These are phyloP conservation scores for Penicillium sp. DNA, from an alignment of 2,329 filamentous ascomycete genomes.

Conservation along the genomic window DNA sequence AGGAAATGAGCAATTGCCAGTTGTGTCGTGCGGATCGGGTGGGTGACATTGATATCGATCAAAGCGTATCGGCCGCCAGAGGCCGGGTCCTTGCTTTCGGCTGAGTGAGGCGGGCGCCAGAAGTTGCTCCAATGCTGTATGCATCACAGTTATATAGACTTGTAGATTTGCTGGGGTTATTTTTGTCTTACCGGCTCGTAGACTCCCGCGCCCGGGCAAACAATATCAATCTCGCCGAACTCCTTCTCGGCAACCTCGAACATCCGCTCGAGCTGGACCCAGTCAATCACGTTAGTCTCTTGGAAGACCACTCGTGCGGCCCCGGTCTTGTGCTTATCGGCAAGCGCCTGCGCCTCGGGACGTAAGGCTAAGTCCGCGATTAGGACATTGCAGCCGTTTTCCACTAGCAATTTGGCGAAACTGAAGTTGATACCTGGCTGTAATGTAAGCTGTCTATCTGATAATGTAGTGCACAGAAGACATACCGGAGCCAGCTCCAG, in stretches of 20 bases:
- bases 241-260: slow-evolving; percentile 49
- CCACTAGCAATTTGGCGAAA: slow-evolving; percentile 45
- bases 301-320: slow-evolving; percentile 43
- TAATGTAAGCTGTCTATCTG: neutral
- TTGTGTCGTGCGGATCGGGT: slow-evolving; percentile 53
- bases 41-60: slow-evolving; percentile 53
- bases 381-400: slow-evolving; percentile 47
- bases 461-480: neutral
- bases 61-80: slow-evolving; percentile 44
- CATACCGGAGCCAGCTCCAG: slow-evolving; percentile 54
- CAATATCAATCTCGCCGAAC: slow-evolving; percentile 49
- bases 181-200: slow-evolving; percentile 40
- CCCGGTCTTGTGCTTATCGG: slow-evolving; percentile 37
- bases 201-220: slow-evolving; percentile 48
- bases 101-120: slow-evolving; percentile 47
- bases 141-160: neutral
- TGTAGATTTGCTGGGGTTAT: neutral
- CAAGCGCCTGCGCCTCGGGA: slow-evolving; percentile 44
- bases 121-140: slow-evolving; percentile 49
- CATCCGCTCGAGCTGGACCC: slow-evolving; percentile 50
- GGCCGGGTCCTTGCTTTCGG: slow-evolving; percentile 42
- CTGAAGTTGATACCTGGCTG: slow-evolving; percentile 46
- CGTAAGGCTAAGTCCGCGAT: slow-evolving; percentile 47
- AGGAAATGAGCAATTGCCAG: slow-evolving; percentile 52
- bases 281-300: slow-evolving; percentile 50